phyloP scores from a whole-genome alignment of 768 basidiomycete species.

The Mycena rosella region DNA sequence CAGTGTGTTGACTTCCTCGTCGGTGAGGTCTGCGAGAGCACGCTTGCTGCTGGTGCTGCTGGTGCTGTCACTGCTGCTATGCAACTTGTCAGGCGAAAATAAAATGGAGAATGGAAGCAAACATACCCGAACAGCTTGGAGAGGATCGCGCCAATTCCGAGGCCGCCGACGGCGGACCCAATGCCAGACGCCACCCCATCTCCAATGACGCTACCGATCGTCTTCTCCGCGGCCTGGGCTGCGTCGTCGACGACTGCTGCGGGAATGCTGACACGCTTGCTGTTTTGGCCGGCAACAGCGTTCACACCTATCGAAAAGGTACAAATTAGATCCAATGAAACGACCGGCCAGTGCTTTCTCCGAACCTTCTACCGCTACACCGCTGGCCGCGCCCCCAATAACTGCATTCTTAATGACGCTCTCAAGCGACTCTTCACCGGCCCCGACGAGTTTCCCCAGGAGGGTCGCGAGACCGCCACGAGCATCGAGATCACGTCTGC shows the following conservation, averaged over 20 bases:
- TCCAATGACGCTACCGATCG: constrained; percentile 13
- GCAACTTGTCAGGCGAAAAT: neutral
- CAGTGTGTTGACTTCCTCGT: constrained; percentile 29
- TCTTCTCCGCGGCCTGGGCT: constrained; percentile 18
- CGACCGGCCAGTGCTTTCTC: no score
- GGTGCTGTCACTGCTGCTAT: neutral
- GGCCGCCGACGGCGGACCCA: constrained; percentile 25
- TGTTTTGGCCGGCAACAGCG: constrained; percentile 13
- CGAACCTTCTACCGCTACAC: constrained; percentile 15
- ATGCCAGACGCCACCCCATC: constrained; percentile 21
- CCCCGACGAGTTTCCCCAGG: constrained; percentile 24
- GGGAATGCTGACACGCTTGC: constrained; percentile 11
- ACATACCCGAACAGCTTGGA: constrained; percentile 29
- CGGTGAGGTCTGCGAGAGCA: constrained; percentile 20
- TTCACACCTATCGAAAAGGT: no score
- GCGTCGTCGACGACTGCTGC: constrained; percentile 21
- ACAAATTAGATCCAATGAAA: no score
- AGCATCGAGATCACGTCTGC: constrained; percentile 24
- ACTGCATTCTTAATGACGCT: constrained; percentile 29
- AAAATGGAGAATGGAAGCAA: neutral
- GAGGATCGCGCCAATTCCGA: constrained; percentile 26
- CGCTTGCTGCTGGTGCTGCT: constrained; percentile 17
- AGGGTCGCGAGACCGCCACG: neutral
- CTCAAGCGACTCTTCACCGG: constrained; percentile 22
- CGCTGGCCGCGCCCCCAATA: constrained; percentile 27